Evolutionary conservation across 1,284 basidiomycete genomes (phyloP), one percentile per base, ranked within the genome.

Genomic region (Cryptococcus wingfieldii): DNA sequence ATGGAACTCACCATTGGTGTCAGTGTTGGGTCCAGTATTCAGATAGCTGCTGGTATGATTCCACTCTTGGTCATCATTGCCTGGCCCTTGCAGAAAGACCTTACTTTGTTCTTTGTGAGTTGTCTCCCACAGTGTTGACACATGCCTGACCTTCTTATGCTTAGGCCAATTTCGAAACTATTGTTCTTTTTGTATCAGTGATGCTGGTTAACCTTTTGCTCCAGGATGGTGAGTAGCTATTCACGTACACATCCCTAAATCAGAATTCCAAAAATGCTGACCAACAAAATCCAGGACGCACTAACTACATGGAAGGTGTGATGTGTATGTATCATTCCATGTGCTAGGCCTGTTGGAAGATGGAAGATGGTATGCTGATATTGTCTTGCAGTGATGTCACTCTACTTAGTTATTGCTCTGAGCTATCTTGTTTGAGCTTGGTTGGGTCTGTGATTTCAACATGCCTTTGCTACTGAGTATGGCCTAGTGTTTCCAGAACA

Each of bases 1-100:
- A 91, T 90, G 85, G 88, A 90, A 69, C 79, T 91, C 37, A 87
- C 89, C 0, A 89, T 96, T 60, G 86, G 86, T 3, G 90, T 97
- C 58, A 89, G 89, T 55, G 87, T 97, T 53, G 93, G 93, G 13
- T 89, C 86, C 60, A 89, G 87, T 5, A 95, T 97, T 61, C 90
- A 93, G 87, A 92, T 94, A 65, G 87, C 90, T 0, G 82, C 88
- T 2, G 90, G 93, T 62, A 89, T 93, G 54, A 82, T 94, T 23
- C 90, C 90, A 1, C 77, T 92, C 28, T 80, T 94, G 51, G 89
- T 93, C 50, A 83, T 91, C 59, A 79, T 91, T 59, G 89, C 88
- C 19, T 91, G 88, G 89, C 81, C 83, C 14, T 82, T 89, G 34
- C 80, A 82, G 51, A 87, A 90, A 70, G 82, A 89, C 57, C 79